These are phyloP conservation scores for Acanthamoeba sp. DNA, from an alignment of 208 protist genomes.

Conservation along the genomic window DNA sequence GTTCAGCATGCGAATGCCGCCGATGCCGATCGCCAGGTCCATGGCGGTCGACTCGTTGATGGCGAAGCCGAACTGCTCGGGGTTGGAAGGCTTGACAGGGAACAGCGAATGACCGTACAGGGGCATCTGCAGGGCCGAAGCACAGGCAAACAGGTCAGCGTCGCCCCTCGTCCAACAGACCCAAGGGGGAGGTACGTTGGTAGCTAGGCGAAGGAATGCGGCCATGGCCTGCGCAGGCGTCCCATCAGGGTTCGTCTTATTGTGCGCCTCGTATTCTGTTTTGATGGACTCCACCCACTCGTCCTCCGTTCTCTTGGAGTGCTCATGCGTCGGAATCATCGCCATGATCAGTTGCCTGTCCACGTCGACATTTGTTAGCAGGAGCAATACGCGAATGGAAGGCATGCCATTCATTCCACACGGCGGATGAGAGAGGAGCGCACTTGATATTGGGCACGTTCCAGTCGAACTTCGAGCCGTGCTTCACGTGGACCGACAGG, in stretches of 20 bases:
- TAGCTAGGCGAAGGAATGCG: background rate
- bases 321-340: background rate
- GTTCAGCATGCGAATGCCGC: slow-evolving; percentile 20
- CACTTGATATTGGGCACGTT: background rate
- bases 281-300: slow-evolving; percentile 41
- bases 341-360: background rate
- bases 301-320: slow-evolving; percentile 26
- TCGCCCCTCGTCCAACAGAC: background rate
- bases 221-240: slow-evolving; percentile 8
- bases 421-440: no score
- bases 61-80: slow-evolving; percentile 55
- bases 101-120: slow-evolving; percentile 12
- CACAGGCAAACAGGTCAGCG: background rate
- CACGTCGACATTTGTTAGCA: background rate
- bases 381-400: background rate
- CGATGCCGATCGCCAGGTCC: background rate
- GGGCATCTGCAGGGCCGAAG: background rate
- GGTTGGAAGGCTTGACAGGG: slow-evolving; percentile 15
- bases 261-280: background rate
- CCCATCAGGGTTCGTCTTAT: background rate
- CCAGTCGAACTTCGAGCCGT: background rate
- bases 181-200: background rate
- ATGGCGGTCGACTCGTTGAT: background rate
- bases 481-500: background rate
- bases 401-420: no score